Evolutionary conservation across 129 eudicot species (phyloP), one percentile per base, ranked within the genome.

Genomic region (Lonicera japonica): DNA sequence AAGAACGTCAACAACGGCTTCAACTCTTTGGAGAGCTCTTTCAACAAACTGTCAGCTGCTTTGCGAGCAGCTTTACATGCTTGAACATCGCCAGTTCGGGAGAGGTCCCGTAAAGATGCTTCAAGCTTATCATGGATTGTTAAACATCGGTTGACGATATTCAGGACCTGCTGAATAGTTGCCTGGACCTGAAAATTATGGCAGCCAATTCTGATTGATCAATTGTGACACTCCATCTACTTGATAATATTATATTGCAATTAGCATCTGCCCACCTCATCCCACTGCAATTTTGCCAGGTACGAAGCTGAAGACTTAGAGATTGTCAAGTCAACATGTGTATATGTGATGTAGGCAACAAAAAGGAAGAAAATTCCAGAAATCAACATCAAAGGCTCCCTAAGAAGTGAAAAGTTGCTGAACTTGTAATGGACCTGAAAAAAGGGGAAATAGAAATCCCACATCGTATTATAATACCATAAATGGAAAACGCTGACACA

Each of bases 251-350:
- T 43, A 43, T 43, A 43, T 43, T 43, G 50, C 50, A 43, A 2
- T 14, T 18, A 46, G 13, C 5, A 59, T 60, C 36, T 5, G 18
- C 74, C 9, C 58, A 85, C 99, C 96, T 92, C 96, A 45, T 92
- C 99, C 99, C 95, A 92, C 70, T 92, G 99, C 63, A 85, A 75
- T 77, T 85, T 88, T 15, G 96, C 99, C 25, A 92, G 24, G 74
- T 92, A 92, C 41, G 96, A 88, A 56, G 99, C 66, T 29, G 99
- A 88, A 15, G 91, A 82, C 72, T 92, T 92, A 60, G 99, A 92
- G 83, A 92, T 92, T n/a, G 99, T 85, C 59, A 92, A 60, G 77
- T 92, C 99, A 55, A 89, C 89, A 72, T 83, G 95, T 65, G 68
- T 76, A 62, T 85, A 92, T 56, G 78, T 75, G 50, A 92, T 78